Evolutionary conservation across 768 basidiomycete species (phyloP).

Genomic region (Dioszegia aurantiaca): DNA sequence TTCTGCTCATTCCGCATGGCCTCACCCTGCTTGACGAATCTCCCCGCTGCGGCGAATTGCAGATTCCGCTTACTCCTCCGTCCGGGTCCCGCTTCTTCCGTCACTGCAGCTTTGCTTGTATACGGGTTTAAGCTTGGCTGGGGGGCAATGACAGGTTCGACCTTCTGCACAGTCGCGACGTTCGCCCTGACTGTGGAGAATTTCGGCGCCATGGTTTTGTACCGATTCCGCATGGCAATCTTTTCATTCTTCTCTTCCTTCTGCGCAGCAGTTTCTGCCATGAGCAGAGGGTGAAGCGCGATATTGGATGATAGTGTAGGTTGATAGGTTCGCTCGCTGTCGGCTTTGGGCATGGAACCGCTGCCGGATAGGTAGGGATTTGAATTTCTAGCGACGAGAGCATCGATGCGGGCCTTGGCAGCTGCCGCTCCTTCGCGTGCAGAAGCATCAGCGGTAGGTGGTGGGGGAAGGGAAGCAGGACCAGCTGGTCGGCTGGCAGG

Average conservation of each 20-base stretch:
- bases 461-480: conserved; percentile 52
- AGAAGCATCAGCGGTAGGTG: conserved; percentile 26
- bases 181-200: conserved; percentile 88
- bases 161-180: conserved; percentile 18
- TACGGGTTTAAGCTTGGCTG: conserved; percentile 68
- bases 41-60: conserved; percentile 88
- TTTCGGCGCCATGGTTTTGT: conserved; percentile 97
- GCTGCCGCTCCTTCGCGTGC: conserved; percentile 68
- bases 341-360: conserved; percentile 33
- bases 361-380: conserved; percentile 70
- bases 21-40: conserved; percentile 60
- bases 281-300: conserved; percentile 41
- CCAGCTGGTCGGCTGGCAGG: conserved; percentile 57
- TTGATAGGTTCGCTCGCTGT: not conserved
- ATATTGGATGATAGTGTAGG: conserved; percentile 19
- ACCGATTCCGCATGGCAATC: conserved; percentile 66
- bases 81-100: conserved; percentile 16
- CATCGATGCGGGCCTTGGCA: conserved; percentile 77
- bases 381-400: conserved; percentile 71
- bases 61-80: conserved; percentile 56
- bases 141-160: conserved; percentile 63
- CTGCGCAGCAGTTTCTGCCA: conserved; percentile 23
- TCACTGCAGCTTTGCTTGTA: conserved; percentile 50
- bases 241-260: conserved; percentile 41
- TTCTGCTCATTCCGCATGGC: conserved; percentile 61